phyloP scores from a whole-genome alignment of 495 filamentous ascomycete genomes.

The Tuber calosporum region DNA sequence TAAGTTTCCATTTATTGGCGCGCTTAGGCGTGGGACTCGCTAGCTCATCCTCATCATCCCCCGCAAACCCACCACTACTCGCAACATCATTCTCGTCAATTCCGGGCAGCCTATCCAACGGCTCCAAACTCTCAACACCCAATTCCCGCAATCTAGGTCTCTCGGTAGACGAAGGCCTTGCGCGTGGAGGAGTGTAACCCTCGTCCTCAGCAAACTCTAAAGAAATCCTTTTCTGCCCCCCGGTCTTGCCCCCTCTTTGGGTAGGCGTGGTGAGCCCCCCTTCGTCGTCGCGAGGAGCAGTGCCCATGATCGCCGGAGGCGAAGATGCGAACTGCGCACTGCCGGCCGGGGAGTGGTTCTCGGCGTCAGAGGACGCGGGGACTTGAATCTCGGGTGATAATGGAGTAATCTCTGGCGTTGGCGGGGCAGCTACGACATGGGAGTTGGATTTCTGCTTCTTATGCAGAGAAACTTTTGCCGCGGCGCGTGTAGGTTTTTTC shows the following conservation, averaged over 20 bases:
- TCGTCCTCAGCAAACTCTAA: slow-evolving; percentile 33
- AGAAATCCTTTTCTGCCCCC: slow-evolving; percentile 6
- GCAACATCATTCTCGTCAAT: slow-evolving; percentile 14
- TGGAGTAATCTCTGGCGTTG: slow-evolving; percentile 5
- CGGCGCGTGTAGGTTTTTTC: slow-evolving; percentile 21
- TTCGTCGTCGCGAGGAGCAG: slow-evolving; percentile 11
- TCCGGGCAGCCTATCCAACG: slow-evolving; percentile 10
- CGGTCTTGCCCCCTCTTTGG: neutral
- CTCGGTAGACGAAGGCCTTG: slow-evolving; percentile 22
- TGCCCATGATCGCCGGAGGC: slow-evolving; percentile 24
- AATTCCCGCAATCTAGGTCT: slow-evolving; percentile 36
- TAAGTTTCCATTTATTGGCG: slow-evolving; percentile 12
- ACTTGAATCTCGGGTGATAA: slow-evolving; percentile 28
- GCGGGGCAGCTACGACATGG: slow-evolving; percentile 1
- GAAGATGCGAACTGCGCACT: slow-evolving; percentile 28
- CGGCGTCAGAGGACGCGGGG: slow-evolving; percentile 35
- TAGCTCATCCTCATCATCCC: slow-evolving; percentile 7
- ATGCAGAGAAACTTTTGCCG: slow-evolving; percentile 5
- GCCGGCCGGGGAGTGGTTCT: slow-evolving; percentile 26
- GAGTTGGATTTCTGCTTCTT: slow-evolving; percentile 6
- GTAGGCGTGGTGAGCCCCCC: neutral
- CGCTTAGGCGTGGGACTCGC: slow-evolving; percentile 29
- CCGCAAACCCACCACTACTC: neutral
- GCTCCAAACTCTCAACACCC: slow-evolving; percentile 33
- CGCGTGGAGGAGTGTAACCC: slow-evolving; percentile 34